Evolutionary conservation across 192 early-diverging fungal genomes (phyloP), one percentile per base, ranked within the genome.

Genomic region (Entomortierella beljakovae): DNA sequence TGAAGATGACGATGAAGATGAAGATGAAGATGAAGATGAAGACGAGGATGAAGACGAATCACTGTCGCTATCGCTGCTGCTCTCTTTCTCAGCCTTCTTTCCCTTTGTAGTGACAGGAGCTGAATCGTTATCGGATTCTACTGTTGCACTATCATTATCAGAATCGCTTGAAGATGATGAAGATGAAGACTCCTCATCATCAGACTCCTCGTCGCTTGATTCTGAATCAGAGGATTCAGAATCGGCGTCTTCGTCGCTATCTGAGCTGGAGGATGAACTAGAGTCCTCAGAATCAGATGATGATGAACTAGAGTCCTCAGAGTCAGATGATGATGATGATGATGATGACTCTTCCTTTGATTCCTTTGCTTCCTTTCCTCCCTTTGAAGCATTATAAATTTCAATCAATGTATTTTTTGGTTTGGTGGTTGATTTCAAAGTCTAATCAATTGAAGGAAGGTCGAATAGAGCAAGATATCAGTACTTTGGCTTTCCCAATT

Each of bases 81-180:
- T 68, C 13, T 57, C 29, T 6, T 31, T 32, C 34, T 7, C 22
- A 57, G 32, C 35, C 37, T 71, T 35, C 38, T 40, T 29, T 6
- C 43, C 79, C 18, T 18, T 50, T 13, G 35, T 48, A 5, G 34
- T 51, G 31, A 62, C 57, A 18, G 40, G 49, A 13, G 67, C 31
- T 18, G 68, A 58, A 33, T 80, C 73, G 35, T 59, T 59, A 34
- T 75, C 71, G 42, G 84, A 81, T 26, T 80, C 81, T 40, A 52
- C 67, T 22, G 57, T 60, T 43, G 74, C 79, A 58, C 71, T 81
- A 33, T 80, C 81, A 1, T 85, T 81, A 38, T 75, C 64, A 13
- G 81, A 81, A 32, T 64, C 67, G 67, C 67, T 76, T 16, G 82
- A 82, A n/a, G 69, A 79, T 16, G 83, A 82, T 22, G 73, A 68